Evolutionary conservation across 1,284 basidiomycete genomes (phyloP).

Genomic region (Tilletia indica): DNA sequence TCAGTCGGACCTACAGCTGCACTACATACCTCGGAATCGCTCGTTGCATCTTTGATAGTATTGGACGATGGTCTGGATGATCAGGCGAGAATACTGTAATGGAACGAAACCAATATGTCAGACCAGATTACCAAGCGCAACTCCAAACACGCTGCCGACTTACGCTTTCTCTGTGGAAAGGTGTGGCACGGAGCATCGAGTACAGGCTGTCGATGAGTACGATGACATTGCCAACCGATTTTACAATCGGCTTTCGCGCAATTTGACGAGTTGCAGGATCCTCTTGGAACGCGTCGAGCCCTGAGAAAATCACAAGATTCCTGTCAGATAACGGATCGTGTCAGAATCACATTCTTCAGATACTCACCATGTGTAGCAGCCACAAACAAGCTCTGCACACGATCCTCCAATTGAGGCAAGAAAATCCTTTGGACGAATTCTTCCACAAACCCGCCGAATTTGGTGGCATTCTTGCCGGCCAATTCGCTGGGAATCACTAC

Average conservation of each 20-base stretch:
- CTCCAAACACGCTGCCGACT: neutral
- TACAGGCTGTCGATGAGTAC: constrained; percentile 89
- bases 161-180: constrained; percentile 84
- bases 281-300: constrained; percentile 67
- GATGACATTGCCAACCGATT: constrained; percentile 81
- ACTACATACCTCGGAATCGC: constrained; percentile 67
- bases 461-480: constrained; percentile 25
- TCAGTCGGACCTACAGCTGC: too few species aligned
- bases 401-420: constrained; percentile 91
- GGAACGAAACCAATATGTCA: neutral
- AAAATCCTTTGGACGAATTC: constrained; percentile 93
- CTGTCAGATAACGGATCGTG: neutral
- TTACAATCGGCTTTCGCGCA: constrained; percentile 72
- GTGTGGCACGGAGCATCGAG: constrained; percentile 85
- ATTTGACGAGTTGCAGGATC: constrained; percentile 64
- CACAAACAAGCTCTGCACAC: constrained; percentile 62
- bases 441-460: constrained; percentile 76
- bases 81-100: constrained; percentile 70
- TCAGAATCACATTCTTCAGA: neutral
- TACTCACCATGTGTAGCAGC: constrained; percentile 23
- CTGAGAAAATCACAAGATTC: neutral
- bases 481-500: constrained; percentile 46
- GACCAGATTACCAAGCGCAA: too few species aligned
- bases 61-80: constrained; percentile 91
- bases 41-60: constrained; percentile 93